Conservation (phyloP, 2,329 filamentous ascomycete species). For the Verticillium longisporum region DNA sequence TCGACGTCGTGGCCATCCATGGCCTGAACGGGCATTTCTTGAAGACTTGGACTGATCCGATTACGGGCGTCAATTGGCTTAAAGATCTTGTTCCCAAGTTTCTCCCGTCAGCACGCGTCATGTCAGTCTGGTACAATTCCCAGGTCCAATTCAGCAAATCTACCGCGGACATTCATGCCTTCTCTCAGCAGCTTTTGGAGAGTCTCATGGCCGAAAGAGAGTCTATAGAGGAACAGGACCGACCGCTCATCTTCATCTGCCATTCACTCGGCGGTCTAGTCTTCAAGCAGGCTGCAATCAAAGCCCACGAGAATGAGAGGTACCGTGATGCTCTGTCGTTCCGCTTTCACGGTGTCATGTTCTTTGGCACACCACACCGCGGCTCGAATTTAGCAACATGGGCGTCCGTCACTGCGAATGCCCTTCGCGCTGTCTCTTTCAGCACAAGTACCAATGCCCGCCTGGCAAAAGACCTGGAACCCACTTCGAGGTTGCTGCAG, state of each 20-base stretch:
- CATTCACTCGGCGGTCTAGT: background rate
- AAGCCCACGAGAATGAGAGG: background rate
- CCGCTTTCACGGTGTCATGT: conserved; percentile 9
- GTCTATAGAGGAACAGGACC: background rate
- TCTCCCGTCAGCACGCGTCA: background rate
- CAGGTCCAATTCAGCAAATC: conserved; percentile 4
- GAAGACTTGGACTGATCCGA: conserved; percentile 2
- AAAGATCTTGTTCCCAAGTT: background rate
- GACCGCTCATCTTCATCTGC: conserved; percentile 3
- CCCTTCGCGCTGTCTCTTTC: background rate
- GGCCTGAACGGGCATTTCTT: conserved; percentile 2
- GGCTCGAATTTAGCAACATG: background rate
- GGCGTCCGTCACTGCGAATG: background rate
- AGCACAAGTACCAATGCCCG: background rate
- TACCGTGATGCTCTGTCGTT: background rate
- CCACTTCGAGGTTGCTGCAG: background rate
- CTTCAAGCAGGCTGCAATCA: conserved; percentile 1
- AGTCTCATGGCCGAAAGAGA: background rate
- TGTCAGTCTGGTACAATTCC: conserved; percentile 2
- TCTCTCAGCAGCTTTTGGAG: background rate
- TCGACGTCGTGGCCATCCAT: conserved; percentile 4
- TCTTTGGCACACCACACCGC: conserved; percentile 13
- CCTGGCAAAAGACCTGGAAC: conserved; percentile 1
- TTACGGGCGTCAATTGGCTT: conserved; percentile 1
- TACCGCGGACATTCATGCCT: background rate